Base-by-base conservation (phyloP, 2,329 filamentous ascomycete genomes). In the Trichoderma sp. region DNA sequence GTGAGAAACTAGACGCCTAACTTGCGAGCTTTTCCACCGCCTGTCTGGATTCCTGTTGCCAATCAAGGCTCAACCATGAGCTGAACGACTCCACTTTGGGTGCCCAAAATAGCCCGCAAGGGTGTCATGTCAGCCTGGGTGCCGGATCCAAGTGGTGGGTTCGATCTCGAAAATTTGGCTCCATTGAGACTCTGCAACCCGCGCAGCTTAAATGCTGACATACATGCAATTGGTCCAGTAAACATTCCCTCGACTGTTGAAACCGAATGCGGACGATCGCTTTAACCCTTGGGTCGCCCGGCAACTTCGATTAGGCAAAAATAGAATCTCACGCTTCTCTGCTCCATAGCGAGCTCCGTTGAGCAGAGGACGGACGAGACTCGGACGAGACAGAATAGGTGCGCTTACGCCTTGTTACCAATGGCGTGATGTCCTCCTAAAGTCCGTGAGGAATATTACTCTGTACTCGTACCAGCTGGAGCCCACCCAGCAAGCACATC, bases 41-140 rank as follows among this genome's bases (percentile, higher is more conserved):
- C 57, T 15, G 11, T 43, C 53, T 58, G 15, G 51, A 21, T 15
- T 32, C 57, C 30, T 6, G 3, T 36, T 28, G 56, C 66, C 36
- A 69, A 69, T 69, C 56, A 69, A 47, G 56, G 21, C 66, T 51
- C 66, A 61, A 43, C 15, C 28, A 30, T 51, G 56, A 64, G 60
- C 32, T 70, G 51, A 51, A 39, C 8, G 43, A 39, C 68, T 64
- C 68, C 68, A 64, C 68, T n/a, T 26, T 58, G 36, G 63, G 62
- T 53, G 63, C 70, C 70, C 70, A 71, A 71, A 66, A 66, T 71
- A 71, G 70, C 63, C 51, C 53, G 21, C 61, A 47, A 58, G 34
- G 18, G 28, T 18, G 15, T 39, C 60, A 57, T 30, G 69, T 39
- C 60, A 57, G 60, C 69, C 43, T 62, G 63, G 34, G 24, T 47